Percentiles rank a stretch among this genome's conserved stretches.
phyloP scores from a whole-genome alignment of 78 protist species.

The Speleostelium caveatum region DNA sequence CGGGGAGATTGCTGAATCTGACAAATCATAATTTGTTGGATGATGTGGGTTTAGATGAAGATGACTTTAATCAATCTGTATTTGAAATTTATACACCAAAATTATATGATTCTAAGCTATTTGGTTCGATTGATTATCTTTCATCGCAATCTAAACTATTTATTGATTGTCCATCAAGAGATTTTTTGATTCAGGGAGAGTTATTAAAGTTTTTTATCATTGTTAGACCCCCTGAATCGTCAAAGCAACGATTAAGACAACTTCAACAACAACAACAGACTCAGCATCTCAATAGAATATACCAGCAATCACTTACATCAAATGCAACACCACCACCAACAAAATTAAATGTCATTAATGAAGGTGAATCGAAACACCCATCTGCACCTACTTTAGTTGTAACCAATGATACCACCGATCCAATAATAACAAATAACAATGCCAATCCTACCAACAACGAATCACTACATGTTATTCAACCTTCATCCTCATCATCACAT shows the following conservation, averaged over 20 bases:
- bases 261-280: constrained; percentile 9
- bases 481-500: constrained; percentile 50
- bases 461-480: constrained; percentile 13
- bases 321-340: constrained; percentile 19
- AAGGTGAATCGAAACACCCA: neutral
- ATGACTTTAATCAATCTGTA: constrained; percentile 26
- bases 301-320: neutral
- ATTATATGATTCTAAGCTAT: constrained; percentile 20
- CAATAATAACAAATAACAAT: constrained; percentile 2
- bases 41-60: constrained; percentile 64
- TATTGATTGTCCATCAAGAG: constrained; percentile 32
- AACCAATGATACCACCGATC: neutral
- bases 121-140: constrained; percentile 29
- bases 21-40: constrained; percentile 11
- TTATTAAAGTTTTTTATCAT: constrained; percentile 48
- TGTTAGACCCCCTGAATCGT: constrained; percentile 36
- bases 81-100: constrained; percentile 59
- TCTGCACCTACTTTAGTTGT: neutral
- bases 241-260: constrained; percentile 17
- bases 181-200: constrained; percentile 66
- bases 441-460: neutral
- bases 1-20: neutral
- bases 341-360: neutral
- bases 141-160: constrained; percentile 33
- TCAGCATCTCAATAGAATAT: neutral